Conservation (phyloP, 805 yeast genomes). For the Candida argentea region DNA sequence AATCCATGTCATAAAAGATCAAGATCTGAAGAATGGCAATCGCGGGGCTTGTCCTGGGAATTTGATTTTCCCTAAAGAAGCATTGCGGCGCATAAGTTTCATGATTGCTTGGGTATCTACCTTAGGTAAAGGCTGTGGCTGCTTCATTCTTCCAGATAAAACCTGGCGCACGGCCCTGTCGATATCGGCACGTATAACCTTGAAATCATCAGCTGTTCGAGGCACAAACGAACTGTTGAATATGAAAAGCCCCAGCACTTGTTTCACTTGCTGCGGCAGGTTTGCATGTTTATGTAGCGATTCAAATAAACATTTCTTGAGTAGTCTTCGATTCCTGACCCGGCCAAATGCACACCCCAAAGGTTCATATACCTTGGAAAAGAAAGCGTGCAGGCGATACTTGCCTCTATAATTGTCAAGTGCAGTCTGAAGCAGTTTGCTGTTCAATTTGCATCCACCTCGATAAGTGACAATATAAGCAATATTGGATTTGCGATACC, state of each 20-base stretch:
- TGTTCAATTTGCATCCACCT: constrained; percentile 19
- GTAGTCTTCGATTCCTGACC: constrained; percentile 13
- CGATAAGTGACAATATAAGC: constrained; percentile 24
- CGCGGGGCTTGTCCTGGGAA: constrained; percentile 12
- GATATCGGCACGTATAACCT: constrained; percentile 4
- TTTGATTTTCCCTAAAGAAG: constrained; percentile 6
- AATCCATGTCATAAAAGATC: no score
- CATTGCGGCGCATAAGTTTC: no score
- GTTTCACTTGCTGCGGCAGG: constrained; percentile 2
- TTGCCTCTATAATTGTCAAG: constrained; percentile 19
- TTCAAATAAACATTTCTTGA: constrained; percentile 5
- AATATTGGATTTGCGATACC: constrained; percentile 26
- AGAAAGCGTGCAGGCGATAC: constrained; percentile 12
- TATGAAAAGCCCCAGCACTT: constrained; percentile 17
- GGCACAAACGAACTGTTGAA: constrained; percentile 14
- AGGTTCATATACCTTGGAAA: constrained; percentile 17
- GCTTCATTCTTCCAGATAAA: no score
- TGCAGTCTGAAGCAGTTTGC: constrained; percentile 10
- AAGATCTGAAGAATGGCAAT: constrained; percentile 19
- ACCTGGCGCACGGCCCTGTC: constrained; percentile 6
- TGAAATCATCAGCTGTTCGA: constrained; percentile 8
- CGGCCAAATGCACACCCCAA: constrained; percentile 25
- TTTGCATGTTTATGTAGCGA: constrained; percentile 3
- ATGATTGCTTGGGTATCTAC: no score
- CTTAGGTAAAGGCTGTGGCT: no score